Conservation (phyloP, 371 early-diverging fungal genomes). For the Saksenaea oblongispora region DNA sequence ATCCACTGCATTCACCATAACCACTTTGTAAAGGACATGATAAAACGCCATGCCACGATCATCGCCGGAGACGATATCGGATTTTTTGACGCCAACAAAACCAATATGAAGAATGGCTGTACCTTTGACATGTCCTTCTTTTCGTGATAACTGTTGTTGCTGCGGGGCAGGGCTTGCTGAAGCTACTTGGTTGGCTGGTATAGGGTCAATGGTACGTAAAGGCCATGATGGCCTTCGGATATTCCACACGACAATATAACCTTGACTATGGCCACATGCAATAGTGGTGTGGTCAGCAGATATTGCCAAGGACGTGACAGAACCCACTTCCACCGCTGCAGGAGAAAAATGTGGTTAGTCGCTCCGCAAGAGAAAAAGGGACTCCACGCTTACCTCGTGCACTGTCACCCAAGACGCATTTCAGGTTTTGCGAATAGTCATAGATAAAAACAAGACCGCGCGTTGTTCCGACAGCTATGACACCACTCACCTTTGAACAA, state of each 20-base stretch:
- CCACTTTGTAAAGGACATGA: slow-evolving; percentile 67
- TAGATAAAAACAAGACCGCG: slow-evolving; percentile 73
- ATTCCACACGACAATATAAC: slow-evolving; percentile 77
- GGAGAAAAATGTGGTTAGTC: background rate
- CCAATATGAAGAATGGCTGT: slow-evolving; percentile 70
- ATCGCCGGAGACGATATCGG: slow-evolving; percentile 74
- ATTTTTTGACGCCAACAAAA: slow-evolving; percentile 66
- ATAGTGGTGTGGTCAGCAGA: slow-evolving; percentile 70
- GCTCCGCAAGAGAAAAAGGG: background rate
- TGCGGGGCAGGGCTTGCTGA: slow-evolving; percentile 25
- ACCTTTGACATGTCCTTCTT: slow-evolving; percentile 72
- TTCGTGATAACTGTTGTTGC: slow-evolving; percentile 37
- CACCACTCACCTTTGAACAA: slow-evolving; percentile 48
- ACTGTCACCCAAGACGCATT: slow-evolving; percentile 62
- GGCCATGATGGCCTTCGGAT: slow-evolving; percentile 52
- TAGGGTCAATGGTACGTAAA: slow-evolving; percentile 55
- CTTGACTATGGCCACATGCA: slow-evolving; percentile 73
- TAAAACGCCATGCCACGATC: slow-evolving; percentile 78
- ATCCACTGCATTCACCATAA: slow-evolving; percentile 70
- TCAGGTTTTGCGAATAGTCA: slow-evolving; percentile 68
- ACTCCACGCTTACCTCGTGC: slow-evolving; percentile 37
- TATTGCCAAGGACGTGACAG: slow-evolving; percentile 73
- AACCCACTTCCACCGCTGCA: slow-evolving; percentile 63
- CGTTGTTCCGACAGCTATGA: slow-evolving; percentile 78
- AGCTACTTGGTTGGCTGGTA: slow-evolving; percentile 30